phyloP scores from a whole-genome alignment of 148 eudicot genomes.

The Vaccinium corymbosum region DNA sequence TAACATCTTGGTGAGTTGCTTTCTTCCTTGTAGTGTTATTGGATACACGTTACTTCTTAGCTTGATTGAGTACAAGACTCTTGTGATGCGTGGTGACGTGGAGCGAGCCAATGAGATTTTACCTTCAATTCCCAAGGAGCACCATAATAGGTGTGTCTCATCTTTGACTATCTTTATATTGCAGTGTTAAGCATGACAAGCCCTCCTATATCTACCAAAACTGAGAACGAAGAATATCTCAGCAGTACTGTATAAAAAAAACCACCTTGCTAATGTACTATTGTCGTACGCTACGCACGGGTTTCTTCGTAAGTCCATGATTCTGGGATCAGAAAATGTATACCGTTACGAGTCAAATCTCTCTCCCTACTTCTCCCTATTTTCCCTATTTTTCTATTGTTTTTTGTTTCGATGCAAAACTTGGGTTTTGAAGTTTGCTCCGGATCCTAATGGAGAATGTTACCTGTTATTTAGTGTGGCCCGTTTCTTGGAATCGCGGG shows the following conservation, averaged over 20 bases:
- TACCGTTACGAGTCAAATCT: background rate
- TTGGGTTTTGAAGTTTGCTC: conserved; percentile 1
- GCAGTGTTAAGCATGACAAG: background rate
- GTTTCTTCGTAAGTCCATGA: background rate
- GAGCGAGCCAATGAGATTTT: conserved; percentile 79
- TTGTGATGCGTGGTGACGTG: conserved; percentile 96
- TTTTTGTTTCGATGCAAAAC: conserved; percentile 8
- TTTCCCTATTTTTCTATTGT: background rate
- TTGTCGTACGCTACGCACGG: background rate
- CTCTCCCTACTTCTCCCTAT: background rate
- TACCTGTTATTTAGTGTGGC: conserved; percentile 57
- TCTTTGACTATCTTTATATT: background rate
- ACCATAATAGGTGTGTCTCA: conserved; percentile 71
- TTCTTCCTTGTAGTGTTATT: conserved; percentile 60
- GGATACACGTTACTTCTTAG: conserved; percentile 90
- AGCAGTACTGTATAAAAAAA: background rate
- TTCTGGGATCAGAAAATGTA: background rate
- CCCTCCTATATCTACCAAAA: background rate
- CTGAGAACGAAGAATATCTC: background rate
- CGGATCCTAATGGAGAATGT: conserved; percentile 13
- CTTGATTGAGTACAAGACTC: conserved; percentile 96
- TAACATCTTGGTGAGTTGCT: conserved; percentile 7
- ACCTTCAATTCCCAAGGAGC: conserved; percentile 97
- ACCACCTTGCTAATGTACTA: conserved; percentile 1
- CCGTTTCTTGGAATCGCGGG: conserved; percentile 91